Evolutionary conservation across 208 protist genomes (phyloP).

Genomic region (Trypanosoma congolense): DNA sequence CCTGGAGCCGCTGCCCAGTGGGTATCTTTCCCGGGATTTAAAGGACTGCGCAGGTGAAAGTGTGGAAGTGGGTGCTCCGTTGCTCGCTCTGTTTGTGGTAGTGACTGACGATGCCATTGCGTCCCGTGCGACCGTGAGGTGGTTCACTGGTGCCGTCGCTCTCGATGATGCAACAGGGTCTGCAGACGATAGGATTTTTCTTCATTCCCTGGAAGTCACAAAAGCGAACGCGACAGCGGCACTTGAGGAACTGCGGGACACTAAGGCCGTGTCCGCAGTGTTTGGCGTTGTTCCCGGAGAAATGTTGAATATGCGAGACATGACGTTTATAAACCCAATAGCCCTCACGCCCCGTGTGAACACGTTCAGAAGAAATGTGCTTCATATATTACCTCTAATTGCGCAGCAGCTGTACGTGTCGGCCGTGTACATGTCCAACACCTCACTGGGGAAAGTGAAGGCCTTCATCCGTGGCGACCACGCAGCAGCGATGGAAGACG

Average conservation of each 20-base stretch:
- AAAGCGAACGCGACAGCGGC: too few relatives aligned
- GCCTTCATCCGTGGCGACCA: background rate
- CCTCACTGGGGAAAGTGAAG: background rate
- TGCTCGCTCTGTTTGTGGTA: background rate
- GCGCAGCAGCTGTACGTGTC: slow-evolving; percentile 29
- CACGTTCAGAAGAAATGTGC: slow-evolving; percentile 6
- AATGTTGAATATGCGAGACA: background rate
- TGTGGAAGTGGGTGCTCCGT: background rate
- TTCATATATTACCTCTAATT: slow-evolving; percentile 27
- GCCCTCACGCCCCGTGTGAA: background rate
- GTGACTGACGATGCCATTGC: background rate
- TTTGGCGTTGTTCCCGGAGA: background rate
- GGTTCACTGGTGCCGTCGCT: background rate
- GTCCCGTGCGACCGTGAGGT: background rate
- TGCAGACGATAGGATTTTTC: too few relatives aligned
- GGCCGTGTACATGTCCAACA: background rate
- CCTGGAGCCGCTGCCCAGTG: background rate
- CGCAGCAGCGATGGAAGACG: background rate
- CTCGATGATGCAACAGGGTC: background rate
- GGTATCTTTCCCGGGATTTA: background rate
- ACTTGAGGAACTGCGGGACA: too few relatives aligned
- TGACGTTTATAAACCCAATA: slow-evolving; percentile 2
- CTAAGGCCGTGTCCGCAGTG: background rate
- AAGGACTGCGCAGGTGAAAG: background rate
- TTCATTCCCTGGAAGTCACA: too few relatives aligned